Conservation (phyloP, 2,329 filamentous ascomycete genomes). For the Phaeosphaeria sp. region DNA sequence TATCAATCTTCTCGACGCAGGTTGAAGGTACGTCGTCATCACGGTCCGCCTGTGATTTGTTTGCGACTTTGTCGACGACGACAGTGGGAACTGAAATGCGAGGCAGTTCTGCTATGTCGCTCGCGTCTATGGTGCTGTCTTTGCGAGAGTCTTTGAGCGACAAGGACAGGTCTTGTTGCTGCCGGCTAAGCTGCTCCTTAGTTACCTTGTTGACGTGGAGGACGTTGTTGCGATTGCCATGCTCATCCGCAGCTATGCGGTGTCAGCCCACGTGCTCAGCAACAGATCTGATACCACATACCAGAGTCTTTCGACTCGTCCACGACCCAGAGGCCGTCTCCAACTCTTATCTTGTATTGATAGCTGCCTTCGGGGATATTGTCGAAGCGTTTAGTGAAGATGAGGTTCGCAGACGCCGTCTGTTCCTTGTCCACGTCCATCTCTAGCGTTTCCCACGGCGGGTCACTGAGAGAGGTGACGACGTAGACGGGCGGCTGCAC, state of each 20-base stretch:
- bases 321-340: constrained; percentile 69
- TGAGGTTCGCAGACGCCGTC: constrained; percentile 59
- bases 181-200: neutral
- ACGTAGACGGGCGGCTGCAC: constrained; percentile 72
- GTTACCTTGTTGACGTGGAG: constrained; percentile 45
- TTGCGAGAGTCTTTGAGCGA: constrained; percentile 16
- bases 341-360: constrained; percentile 78
- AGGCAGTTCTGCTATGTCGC: constrained; percentile 6
- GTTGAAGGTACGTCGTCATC: constrained; percentile 27
- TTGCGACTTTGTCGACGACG: constrained; percentile 29
- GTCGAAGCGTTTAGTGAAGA: constrained; percentile 65
- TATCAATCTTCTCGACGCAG: constrained; percentile 46
- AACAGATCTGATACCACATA: constrained; percentile 47
- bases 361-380: constrained; percentile 65
- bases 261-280: constrained; percentile 20
- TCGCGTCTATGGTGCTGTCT: constrained; percentile 20
- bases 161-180: neutral
- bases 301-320: constrained; percentile 68
- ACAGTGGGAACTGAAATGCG: constrained; percentile 25
- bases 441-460: constrained; percentile 71
- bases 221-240: constrained; percentile 62
- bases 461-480: constrained; percentile 71
- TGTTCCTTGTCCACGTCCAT: constrained; percentile 61
- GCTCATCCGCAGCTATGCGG: constrained; percentile 56
- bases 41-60: constrained; percentile 1